Percentiles rank a stretch among this genome's conserved stretches.
These are phyloP conservation scores for Botrytis paeoniae DNA, from an alignment of 2,329 filamentous ascomycete genomes.

Conservation along the genomic window DNA sequence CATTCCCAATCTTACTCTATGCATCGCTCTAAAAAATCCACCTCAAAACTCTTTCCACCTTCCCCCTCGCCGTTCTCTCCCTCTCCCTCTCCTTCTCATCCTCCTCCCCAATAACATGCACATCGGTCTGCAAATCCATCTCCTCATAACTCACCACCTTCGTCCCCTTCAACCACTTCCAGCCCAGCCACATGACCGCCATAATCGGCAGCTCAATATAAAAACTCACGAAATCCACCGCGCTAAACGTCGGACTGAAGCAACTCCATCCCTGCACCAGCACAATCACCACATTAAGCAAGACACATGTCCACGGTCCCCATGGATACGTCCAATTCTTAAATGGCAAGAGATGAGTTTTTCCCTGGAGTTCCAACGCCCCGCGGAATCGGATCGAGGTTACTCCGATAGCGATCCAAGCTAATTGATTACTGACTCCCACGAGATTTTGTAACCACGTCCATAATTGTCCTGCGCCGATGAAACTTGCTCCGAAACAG, in stretches of 20 bases:
- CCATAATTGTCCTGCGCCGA: slow-evolving; percentile 63
- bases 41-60: slow-evolving; percentile 29
- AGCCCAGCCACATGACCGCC: slow-evolving; percentile 51
- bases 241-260: slow-evolving; percentile 57
- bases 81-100: slow-evolving; percentile 31
- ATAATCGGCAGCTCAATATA: slow-evolving; percentile 63
- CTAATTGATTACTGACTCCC: slow-evolving; percentile 64
- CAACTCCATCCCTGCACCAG: slow-evolving; percentile 62
- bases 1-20: accelerated
- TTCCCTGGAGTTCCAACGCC: slow-evolving; percentile 54
- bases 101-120: slow-evolving; percentile 38
- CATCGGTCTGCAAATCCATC: slow-evolving; percentile 53
- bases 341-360: slow-evolving; percentile 60
- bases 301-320: slow-evolving; percentile 55
- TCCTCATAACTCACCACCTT: slow-evolving; percentile 44
- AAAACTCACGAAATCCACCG: slow-evolving; percentile 60
- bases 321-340: slow-evolving; percentile 65
- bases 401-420: slow-evolving; percentile 63
- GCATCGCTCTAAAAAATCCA: slow-evolving; percentile 33
- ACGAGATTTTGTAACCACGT: slow-evolving; percentile 66
- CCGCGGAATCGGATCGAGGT: slow-evolving; percentile 63
- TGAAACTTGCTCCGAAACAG: slow-evolving; percentile 64
- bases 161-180: slow-evolving; percentile 52
- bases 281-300: slow-evolving; percentile 58
- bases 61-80: slow-evolving; percentile 33